Evolutionary conservation across 768 basidiomycete genomes (phyloP).

Genomic region (Termitomyces sp.): DNA sequence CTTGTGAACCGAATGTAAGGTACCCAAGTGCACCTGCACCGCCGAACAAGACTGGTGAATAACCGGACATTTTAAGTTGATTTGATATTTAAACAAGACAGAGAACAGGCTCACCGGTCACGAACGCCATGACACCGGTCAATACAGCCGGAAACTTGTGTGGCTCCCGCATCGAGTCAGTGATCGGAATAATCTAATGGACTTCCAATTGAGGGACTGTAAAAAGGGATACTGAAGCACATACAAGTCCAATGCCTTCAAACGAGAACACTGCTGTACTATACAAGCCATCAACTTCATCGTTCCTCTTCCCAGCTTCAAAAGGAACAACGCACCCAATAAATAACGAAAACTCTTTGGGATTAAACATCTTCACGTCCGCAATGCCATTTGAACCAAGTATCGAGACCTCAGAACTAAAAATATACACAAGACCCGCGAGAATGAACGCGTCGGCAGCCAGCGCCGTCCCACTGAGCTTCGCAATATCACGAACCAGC

Average conservation of each 20-base stretch:
- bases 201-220: background rate
- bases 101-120: conserved; percentile 45
- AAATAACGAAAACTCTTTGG: conserved; percentile 83
- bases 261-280: conserved; percentile 98
- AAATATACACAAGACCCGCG: conserved; percentile 81
- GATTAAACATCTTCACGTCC: conserved; percentile 81
- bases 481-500: conserved; percentile 90
- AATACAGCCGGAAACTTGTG: conserved; percentile 86
- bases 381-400: conserved; percentile 68
- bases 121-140: conserved; percentile 87
- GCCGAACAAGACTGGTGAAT: conserved; percentile 65
- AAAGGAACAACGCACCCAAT: conserved; percentile 60
- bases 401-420: conserved; percentile 73
- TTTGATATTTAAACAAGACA: background rate
- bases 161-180: conserved; percentile 95
- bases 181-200: conserved; percentile 82
- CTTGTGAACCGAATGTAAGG: conserved; percentile 77
- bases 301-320: background rate
- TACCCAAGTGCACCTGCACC: conserved; percentile 86
- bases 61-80: conserved; percentile 1
- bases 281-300: background rate
- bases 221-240: conserved; percentile 16
- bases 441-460: conserved; percentile 95
- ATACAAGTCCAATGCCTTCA: conserved; percentile 90
- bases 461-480: conserved; percentile 87